Evolutionary conservation across 805 yeast species (phyloP).

Genomic region (Metschnikowia kunwiensis): DNA sequence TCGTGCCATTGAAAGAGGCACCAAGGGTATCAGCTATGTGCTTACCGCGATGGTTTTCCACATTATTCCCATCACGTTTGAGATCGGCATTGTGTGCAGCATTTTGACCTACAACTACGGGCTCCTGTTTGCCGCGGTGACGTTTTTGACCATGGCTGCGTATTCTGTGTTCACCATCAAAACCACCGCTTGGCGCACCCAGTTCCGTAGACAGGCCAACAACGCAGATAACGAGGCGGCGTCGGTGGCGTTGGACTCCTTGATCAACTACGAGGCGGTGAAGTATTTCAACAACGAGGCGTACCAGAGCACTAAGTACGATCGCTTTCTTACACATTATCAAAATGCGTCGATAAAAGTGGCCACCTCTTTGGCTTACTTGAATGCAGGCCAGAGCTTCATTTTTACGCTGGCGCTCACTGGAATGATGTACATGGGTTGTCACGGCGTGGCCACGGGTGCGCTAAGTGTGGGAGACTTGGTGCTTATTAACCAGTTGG

Average conservation of each 20-base stretch:
- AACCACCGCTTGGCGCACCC: slow-evolving; percentile 96
- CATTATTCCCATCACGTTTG: slow-evolving; percentile 87
- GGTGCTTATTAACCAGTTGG: slow-evolving; percentile 91
- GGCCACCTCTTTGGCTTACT: slow-evolving; percentile 77
- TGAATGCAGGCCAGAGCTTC: slow-evolving; percentile 75
- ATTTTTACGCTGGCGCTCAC: slow-evolving; percentile 88
- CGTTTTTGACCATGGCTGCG: slow-evolving; percentile 82
- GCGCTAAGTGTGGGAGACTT: slow-evolving; percentile 88
- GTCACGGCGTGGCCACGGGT: slow-evolving; percentile 85
- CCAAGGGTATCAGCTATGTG: slow-evolving; percentile 93
- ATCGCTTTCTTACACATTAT: slow-evolving; percentile 66
- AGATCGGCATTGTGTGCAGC: slow-evolving; percentile 90
- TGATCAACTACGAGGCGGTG: slow-evolving; percentile 92
- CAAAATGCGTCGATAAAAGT: slow-evolving; percentile 74
- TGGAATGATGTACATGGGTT: slow-evolving; percentile 97
- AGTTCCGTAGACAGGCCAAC: slow-evolving; percentile 82
- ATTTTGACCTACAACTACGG: slow-evolving; percentile 93
- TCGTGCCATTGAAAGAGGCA: slow-evolving; percentile 95
- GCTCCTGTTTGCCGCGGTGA: slow-evolving; percentile 79
- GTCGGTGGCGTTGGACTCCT: slow-evolving; percentile 86
- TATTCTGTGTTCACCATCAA: slow-evolving; percentile 83
- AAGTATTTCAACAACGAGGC: slow-evolving; percentile 90
- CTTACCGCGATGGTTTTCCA: slow-evolving; percentile 97
- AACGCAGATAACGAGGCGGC: slow-evolving; percentile 96
- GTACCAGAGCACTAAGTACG: slow-evolving; percentile 76